phyloP scores from a whole-genome alignment of 148 eudicot species.

The Tetragonia tetragonoides region DNA sequence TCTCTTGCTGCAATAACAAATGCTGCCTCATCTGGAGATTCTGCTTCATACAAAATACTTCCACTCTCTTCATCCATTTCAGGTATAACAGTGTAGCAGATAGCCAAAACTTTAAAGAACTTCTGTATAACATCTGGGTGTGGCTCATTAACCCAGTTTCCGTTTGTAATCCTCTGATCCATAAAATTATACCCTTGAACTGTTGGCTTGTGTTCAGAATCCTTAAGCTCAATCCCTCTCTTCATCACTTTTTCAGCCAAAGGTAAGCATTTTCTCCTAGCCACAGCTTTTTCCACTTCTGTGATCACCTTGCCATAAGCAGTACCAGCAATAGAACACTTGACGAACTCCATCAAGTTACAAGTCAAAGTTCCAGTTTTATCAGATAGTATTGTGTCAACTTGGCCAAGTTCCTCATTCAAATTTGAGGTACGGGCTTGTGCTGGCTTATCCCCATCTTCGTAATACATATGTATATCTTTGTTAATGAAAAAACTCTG shows the following conservation, averaged over 20 bases:
- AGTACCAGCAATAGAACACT: conserved; percentile 68
- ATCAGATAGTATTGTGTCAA: conserved; percentile 63
- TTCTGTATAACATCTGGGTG: conserved; percentile 43
- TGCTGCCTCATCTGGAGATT: conserved; percentile 72
- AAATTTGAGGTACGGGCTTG: conserved; percentile 71
- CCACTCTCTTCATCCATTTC: conserved; percentile 50
- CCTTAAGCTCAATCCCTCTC: conserved; percentile 20
- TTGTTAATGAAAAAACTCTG: conserved; percentile 52
- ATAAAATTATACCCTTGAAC: conserved; percentile 59
- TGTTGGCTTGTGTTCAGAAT: conserved; percentile 21
- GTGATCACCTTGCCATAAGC: conserved; percentile 54
- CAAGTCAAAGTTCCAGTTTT: conserved; percentile 80
- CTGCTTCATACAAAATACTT: conserved; percentile 56
- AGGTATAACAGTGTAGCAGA: conserved; percentile 73
- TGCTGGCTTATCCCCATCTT: conserved; percentile 61
- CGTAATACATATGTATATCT: conserved; percentile 59
- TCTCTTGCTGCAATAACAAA: conserved; percentile 63
- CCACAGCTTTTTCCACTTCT: conserved; percentile 58
- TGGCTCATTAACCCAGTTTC: conserved; percentile 52
- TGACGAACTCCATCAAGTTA: conserved; percentile 73
- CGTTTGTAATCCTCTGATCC: conserved; percentile 53
- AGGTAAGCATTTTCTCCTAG: conserved; percentile 36
- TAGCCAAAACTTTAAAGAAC: conserved; percentile 55
- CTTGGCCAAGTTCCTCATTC: conserved; percentile 80
- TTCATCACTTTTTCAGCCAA: conserved; percentile 23